Evolutionary conservation across 805 yeast genomes (phyloP), one percentile per base, ranked within the genome.

Genomic region (Hanseniaspora thailandica): DNA sequence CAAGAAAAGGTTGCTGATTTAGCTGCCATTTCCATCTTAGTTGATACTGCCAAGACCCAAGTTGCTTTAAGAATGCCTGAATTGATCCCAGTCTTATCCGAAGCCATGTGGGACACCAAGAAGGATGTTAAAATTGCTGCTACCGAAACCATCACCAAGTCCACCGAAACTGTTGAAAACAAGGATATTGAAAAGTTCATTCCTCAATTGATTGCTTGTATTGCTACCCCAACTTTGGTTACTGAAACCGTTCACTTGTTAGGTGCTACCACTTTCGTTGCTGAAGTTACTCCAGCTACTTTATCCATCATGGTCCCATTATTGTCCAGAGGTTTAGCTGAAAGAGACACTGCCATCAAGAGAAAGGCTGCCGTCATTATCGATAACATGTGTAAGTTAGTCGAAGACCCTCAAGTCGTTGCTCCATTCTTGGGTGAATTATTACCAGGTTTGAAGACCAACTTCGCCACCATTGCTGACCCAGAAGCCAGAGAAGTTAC

Each of bases 101-200:
- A 93, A 79, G 87, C 97, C 67, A 93, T 93, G 97, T 93, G 99
- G 99, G 98, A 93, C 76, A 93, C 99, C 75, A 93, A 93, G 83
- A 78, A 80, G 75, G 97, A 93, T 69, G 98, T 93, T 70, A 93
- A 93, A 84, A 80, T 77, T 63, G 95, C 94, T 71, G 97, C 99
- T 61, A 85, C 93, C 64, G 82, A 82, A 66, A 87, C 97, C 73
- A 88, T 93, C 81, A 79, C 89, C 73, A 86, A 87, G 76, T 82
- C 95, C 63, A 93, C 98, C 66, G 93, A 89, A 74, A 88, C 97
- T 68, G 90, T 93, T 64, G 94, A 90, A 73, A 93, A 93, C 93
- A 93, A 90, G 84, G 99, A 93, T 89, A 94, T 93, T 71, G 96
- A 87, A 76, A 87, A 90, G 80, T 93, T 93, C 79, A 90, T 93